These are phyloP conservation scores for Clonostachys sp. DNA, from an alignment of 2,329 filamentous ascomycete species.

Conservation along the genomic window DNA sequence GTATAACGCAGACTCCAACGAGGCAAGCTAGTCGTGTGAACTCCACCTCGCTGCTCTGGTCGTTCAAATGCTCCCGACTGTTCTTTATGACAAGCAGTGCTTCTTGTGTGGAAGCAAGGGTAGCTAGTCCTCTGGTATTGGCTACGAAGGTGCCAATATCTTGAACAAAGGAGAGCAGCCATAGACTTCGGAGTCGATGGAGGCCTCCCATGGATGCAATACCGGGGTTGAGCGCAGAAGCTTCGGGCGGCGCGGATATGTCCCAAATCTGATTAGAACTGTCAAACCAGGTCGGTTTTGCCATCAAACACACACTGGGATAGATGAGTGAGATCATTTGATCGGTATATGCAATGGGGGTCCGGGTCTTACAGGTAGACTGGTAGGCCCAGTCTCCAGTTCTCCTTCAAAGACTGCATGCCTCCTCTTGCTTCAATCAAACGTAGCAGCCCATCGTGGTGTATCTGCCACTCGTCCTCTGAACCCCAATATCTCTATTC, in stretches of 20 bases:
- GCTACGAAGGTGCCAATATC: constrained; percentile 1
- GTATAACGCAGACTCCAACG: constrained; percentile 1
- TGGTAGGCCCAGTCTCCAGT: constrained; percentile 1
- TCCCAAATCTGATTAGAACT: constrained; percentile 1
- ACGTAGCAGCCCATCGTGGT: not conserved
- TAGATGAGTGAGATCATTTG: not conserved
- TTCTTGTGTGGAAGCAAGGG: not conserved
- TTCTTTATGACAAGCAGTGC: not conserved
- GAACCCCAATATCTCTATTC: constrained; percentile 2
- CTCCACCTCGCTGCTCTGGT: not conserved
- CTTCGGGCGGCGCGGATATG: not conserved
- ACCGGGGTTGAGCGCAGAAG: not conserved
- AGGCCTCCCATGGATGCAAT: not conserved
- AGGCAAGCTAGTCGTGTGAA: constrained; percentile 1
- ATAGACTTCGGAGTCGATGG: constrained; percentile 1
- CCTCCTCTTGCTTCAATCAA: constrained; percentile 1
- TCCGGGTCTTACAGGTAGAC: not conserved
- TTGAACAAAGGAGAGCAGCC: constrained; percentile 3
- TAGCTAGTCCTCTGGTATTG: not conserved
- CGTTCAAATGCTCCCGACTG: not conserved
- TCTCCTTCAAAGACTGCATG: constrained; percentile 1
- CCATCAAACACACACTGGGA: constrained; percentile 1
- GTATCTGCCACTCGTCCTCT: constrained; percentile 2
- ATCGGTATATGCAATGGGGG: not conserved
- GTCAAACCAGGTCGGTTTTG: constrained; percentile 2